Percentiles rank a stretch among this genome's conserved stretches.
These are phyloP conservation scores for Oehlia diaphana DNA, from an alignment of 192 early-diverging fungal genomes.

Conservation along the genomic window DNA sequence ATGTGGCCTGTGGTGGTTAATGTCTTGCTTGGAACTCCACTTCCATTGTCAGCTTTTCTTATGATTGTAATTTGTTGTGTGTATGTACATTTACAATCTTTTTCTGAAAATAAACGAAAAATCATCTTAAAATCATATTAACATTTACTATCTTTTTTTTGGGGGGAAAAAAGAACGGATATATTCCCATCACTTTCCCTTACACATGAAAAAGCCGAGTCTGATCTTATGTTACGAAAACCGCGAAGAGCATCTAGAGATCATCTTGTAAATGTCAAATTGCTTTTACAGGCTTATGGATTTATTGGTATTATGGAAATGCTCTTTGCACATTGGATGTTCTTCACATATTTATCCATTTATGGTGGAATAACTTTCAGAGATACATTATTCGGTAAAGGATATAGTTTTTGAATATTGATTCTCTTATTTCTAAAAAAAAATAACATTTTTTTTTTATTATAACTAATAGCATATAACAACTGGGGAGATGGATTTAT, in stretches of 20 bases:
- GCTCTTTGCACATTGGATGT: conserved; percentile 67
- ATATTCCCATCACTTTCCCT: conserved; percentile 63
- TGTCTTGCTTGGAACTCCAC: conserved; percentile 77
- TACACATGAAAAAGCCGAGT: conserved; percentile 77
- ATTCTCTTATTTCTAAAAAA: too few relatives aligned
- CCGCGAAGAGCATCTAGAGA: conserved; percentile 75
- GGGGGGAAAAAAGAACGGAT: conserved; percentile 53
- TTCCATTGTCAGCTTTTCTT: conserved; percentile 75
- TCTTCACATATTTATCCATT: conserved; percentile 65
- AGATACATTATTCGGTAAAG: background rate
- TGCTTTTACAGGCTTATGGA: conserved; percentile 75
- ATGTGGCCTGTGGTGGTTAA: conserved; percentile 75
- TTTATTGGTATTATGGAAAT: conserved; percentile 75
- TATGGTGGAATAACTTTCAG: conserved; percentile 44
- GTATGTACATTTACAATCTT: conserved; percentile 49
- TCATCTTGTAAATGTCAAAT: conserved; percentile 61
- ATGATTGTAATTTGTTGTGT: conserved; percentile 75
- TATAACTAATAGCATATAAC: conserved; percentile 37
- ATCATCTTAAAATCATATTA: background rate
- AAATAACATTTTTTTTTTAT: conserved; percentile 35
- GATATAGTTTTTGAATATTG: too few relatives aligned
- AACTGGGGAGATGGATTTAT: conserved; percentile 33
- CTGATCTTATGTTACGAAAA: conserved; percentile 64
- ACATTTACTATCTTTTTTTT: background rate
- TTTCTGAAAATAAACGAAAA: background rate